Percentiles rank a stretch among this genome's conserved stretches.
Evolutionary conservation across 352 stramenopile genomes (phyloP).

Genomic region (Phytophthora meadii): DNA sequence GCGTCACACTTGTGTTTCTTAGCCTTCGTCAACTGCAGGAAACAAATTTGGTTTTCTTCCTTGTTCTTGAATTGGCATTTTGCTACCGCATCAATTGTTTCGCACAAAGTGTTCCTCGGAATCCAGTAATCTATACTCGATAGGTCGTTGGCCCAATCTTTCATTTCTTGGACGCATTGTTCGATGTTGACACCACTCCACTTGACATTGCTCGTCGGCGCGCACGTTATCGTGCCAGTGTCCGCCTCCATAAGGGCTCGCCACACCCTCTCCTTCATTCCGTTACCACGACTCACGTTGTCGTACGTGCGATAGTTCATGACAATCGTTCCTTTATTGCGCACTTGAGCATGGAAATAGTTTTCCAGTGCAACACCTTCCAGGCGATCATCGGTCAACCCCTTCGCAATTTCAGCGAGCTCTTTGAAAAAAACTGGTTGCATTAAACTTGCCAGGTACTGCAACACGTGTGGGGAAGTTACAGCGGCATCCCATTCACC

Average conservation of each 20-base stretch:
- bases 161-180: constrained; percentile 6
- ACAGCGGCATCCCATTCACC: neutral
- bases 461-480: constrained; percentile 7
- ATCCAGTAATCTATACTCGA: constrained; percentile 12
- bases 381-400: constrained; percentile 8
- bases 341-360: constrained; percentile 11
- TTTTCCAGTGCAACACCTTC: constrained; percentile 9
- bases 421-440: constrained; percentile 6
- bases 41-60: constrained; percentile 2
- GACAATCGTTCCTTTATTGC: neutral
- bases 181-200: neutral
- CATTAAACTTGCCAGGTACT: constrained; percentile 2
- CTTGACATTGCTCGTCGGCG: neutral
- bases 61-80: constrained; percentile 5
- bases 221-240: too few species aligned
- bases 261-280: too few species aligned
- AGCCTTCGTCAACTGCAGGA: constrained; percentile 16
- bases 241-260: too few species aligned
- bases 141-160: constrained; percentile 1
- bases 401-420: constrained; percentile 3
- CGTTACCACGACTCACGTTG: neutral
- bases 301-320: constrained; percentile 11
- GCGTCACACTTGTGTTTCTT: constrained; percentile 2
- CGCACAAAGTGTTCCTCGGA: constrained; percentile 4
- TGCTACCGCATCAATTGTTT: constrained; percentile 13